A percentile compares a stretch with the other conserved stretches of the same genome.
phyloP scores from a whole-genome alignment of 768 basidiomycete species.

The Goffeauzyma gilvescens region DNA sequence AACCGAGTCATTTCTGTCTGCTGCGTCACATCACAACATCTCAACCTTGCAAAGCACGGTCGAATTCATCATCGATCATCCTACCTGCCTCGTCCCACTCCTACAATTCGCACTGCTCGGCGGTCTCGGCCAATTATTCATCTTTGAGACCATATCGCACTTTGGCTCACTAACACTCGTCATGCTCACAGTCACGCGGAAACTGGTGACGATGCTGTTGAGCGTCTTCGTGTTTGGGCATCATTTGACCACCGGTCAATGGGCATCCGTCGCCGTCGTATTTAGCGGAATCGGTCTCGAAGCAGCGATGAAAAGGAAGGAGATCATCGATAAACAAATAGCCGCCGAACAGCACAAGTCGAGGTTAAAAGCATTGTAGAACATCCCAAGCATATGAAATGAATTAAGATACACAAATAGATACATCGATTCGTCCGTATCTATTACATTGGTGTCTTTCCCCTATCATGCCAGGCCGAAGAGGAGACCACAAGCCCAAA shows the following conservation, averaged over 20 bases:
- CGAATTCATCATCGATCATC: slow-evolving; percentile 57
- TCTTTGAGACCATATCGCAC: slow-evolving; percentile 59
- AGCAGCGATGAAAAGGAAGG: slow-evolving; percentile 70
- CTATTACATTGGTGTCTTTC: too few relatives aligned
- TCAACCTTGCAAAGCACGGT: slow-evolving; percentile 28
- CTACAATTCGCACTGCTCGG: slow-evolving; percentile 74
- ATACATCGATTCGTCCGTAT: too few relatives aligned
- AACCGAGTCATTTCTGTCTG: slow-evolving; percentile 7
- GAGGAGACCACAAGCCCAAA: slow-evolving; percentile 48
- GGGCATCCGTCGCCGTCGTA: slow-evolving; percentile 77
- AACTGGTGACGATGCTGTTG: slow-evolving; percentile 92
- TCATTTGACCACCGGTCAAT: slow-evolving; percentile 62
- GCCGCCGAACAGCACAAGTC: slow-evolving; percentile 68
- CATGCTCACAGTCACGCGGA: slow-evolving; percentile 86
- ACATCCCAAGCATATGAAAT: too few relatives aligned
- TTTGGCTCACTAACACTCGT: slow-evolving; percentile 33
- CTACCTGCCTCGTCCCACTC: slow-evolving; percentile 51
- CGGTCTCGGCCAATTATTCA: slow-evolving; percentile 87
- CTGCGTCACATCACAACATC: slow-evolving; percentile 11
- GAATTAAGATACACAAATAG: too few relatives aligned
- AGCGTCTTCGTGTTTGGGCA: slow-evolving; percentile 87
- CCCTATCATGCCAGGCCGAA: too few relatives aligned
- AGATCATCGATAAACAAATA: slow-evolving; percentile 60
- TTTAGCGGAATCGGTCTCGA: slow-evolving; percentile 92
- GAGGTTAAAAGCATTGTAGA: slow-evolving; percentile 56